Percentiles rank a stretch among this genome's conserved stretches.
These are phyloP conservation scores for Jimgerdemannia flammicorona DNA, from an alignment of 192 early-diverging fungal genomes.

Conservation along the genomic window DNA sequence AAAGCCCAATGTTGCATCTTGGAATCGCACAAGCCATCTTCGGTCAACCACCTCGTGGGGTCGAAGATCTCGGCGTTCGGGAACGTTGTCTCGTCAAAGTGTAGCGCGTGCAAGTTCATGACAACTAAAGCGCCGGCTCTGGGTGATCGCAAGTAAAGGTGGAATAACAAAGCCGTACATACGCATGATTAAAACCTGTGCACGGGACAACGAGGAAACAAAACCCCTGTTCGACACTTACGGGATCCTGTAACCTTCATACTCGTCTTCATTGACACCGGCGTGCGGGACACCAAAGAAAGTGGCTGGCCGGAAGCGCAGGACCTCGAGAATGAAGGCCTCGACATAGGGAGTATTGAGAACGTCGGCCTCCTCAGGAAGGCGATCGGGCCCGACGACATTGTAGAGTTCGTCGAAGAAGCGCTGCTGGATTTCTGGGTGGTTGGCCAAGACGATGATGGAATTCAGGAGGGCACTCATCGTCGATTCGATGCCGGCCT, in stretches of 20 bases:
- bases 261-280: neutral
- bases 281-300: neutral
- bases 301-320: neutral
- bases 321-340: neutral
- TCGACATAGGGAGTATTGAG: neutral
- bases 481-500: neutral
- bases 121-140: neutral
- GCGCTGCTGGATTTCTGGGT: neutral
- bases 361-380: neutral
- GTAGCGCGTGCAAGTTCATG: neutral
- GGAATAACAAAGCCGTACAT: neutral
- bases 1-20: neutral
- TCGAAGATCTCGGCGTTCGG: neutral
- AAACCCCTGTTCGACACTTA: neutral
- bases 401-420: neutral
- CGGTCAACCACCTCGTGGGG: neutral
- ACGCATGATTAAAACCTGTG: neutral
- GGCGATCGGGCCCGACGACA: neutral
- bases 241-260: slow-evolving; percentile 1
- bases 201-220: neutral
- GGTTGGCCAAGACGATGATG: neutral
- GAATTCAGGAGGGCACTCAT: neutral
- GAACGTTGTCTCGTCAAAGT: slow-evolving; percentile 1
- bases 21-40: neutral
- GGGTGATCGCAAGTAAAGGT: too few species aligned